Base-by-base conservation (phyloP, 2,329 filamentous ascomycete species). In the Botrytis pseudocinerea region DNA sequence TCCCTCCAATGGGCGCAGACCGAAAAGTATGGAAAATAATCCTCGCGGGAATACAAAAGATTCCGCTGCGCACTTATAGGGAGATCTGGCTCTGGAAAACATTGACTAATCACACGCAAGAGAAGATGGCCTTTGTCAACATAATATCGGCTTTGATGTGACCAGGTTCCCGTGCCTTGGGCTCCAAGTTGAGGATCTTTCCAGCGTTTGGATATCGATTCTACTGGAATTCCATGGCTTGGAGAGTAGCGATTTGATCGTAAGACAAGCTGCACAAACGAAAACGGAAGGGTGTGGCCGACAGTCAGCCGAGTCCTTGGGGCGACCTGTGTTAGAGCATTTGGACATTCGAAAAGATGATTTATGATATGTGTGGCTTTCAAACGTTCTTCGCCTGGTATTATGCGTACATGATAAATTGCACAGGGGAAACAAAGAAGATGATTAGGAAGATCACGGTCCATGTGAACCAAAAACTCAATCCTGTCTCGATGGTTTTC, bases 1-100 rank as follows among this genome's bases (percentile, higher is more conserved):
- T 90, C 87, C 28, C 85, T 84, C 89, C 89, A 91, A 79, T 91
- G 89, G 2, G 87, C 84, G 76, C 89, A 91, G 1, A 85, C 86
- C 18, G 87, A 89, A 80, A 91, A 91, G 78, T 87, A 91, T 0
- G 89, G 89, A 70, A 83, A 85, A 80, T 89, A 90, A 77, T 90
- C 88, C 69, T 88, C 86, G 73, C 87, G 84, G 44, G 85, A 87
- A 80, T 88, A 90, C 2, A 91, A 83, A 3, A 91, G 82, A 71
- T 89, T 82, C 2, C 89, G 85, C 76, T 87, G 83, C 6, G 83
- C 84, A 6, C 85, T 85, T 9, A 84, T 82, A 0, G 87, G 86
- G 40, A 90, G 82, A 2, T 82, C 85, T 0, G 85, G 83, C 0
- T 83, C 80, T 1, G 88, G 88, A 74, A 88, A 89, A 32, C 82